These are phyloP conservation scores for Haematococcus lacustris DNA, from an alignment of 139 green algal genomes.

Conservation along the genomic window DNA sequence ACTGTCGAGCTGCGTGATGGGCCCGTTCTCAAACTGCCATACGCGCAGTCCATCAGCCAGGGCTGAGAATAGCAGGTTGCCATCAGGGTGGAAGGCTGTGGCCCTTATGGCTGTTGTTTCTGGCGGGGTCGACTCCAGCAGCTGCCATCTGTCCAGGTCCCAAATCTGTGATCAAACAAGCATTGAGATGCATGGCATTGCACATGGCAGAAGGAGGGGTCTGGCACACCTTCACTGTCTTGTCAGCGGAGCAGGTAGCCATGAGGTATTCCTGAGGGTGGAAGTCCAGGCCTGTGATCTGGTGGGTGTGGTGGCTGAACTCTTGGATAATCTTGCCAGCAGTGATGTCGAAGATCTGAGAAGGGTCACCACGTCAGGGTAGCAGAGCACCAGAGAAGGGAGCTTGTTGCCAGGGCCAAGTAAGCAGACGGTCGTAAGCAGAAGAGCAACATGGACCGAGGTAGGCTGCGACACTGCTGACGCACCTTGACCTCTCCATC, in stretches of 20 bases:
- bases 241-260: conserved; percentile 59
- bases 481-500: conserved; percentile 67
- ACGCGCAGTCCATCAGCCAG: conserved; percentile 50
- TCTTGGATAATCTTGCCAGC: conserved; percentile 56
- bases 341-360: conserved; percentile 73
- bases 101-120: conserved; percentile 52
- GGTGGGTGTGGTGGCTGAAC: conserved; percentile 43
- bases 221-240: conserved; percentile 41
- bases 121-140: conserved; percentile 44
- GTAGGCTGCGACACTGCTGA: background rate
- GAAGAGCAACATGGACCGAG: background rate
- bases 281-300: conserved; percentile 70
- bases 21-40: conserved; percentile 56
- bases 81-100: conserved; percentile 64
- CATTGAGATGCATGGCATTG: background rate
- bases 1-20: conserved; percentile 44
- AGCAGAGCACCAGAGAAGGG: background rate
- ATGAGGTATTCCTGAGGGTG: conserved; percentile 77
- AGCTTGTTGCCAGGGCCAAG: background rate
- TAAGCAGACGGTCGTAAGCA: background rate
- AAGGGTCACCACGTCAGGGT: background rate
- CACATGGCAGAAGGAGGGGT: background rate
- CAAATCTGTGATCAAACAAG: conserved; percentile 40
- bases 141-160: conserved; percentile 71
- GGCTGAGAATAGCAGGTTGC: conserved; percentile 50